phyloP scores from a whole-genome alignment of 345 rosid species.

The Gossypium longicalyx region DNA sequence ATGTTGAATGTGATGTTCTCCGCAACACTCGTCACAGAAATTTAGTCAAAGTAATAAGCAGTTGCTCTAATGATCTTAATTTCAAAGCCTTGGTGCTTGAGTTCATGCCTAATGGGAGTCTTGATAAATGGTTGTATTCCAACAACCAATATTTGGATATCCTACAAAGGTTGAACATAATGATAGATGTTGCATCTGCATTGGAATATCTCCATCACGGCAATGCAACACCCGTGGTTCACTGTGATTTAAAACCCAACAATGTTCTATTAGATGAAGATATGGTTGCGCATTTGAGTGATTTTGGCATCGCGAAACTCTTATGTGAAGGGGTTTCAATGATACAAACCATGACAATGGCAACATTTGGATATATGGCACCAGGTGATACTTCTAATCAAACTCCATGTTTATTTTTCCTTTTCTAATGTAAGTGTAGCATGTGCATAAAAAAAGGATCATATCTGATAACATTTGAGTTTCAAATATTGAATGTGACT shows the following conservation, averaged over 20 bases:
- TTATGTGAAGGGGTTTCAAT: neutral
- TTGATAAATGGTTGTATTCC: slow-evolving; percentile 15
- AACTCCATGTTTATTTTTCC: neutral
- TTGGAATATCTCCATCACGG: slow-evolving; percentile 4
- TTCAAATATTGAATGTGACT: too few species aligned
- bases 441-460: neutral
- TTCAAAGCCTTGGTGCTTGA: neutral
- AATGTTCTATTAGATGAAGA: neutral
- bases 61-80: neutral
- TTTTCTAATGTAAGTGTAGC: neutral
- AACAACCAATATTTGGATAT: neutral
- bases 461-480: neutral
- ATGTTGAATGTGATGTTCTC: slow-evolving; percentile 9
- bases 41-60: slow-evolving; percentile 10
- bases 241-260: slow-evolving; percentile 19
- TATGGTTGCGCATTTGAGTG: neutral
- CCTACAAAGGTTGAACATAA: slow-evolving; percentile 14
- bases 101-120: slow-evolving; percentile 13
- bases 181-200: slow-evolving; percentile 20
- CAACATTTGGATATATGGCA: neutral
- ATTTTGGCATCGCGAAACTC: neutral
- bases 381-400: neutral
- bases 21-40: slow-evolving; percentile 15
- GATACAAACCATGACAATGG: neutral
- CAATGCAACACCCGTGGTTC: neutral